Evolutionary conservation across 768 basidiomycete genomes (phyloP), one percentile per base, ranked within the genome.

Genomic region (Boletus coccyginus): DNA sequence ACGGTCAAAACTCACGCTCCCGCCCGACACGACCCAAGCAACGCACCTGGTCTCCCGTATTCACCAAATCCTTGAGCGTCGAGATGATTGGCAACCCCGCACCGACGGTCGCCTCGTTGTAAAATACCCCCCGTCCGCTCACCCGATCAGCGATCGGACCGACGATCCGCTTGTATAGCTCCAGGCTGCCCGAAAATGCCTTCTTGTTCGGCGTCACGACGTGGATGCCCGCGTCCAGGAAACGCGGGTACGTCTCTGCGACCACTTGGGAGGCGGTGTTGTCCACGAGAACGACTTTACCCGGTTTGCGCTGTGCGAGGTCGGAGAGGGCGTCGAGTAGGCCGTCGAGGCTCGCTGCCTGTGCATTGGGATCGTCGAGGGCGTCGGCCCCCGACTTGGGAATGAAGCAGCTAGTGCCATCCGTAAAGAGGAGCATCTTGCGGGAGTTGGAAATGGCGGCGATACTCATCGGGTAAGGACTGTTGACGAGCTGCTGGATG

Each of bases 161-260:
- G 24, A 88, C 58, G 60, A 98, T 94, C 24, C 74, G 70, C 50
- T 88, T 75, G 42, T 89, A 98, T 38, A 97, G 75, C 19, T 61
- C 64, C 31, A 85, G 74, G 19, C 83, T 77, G 0, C 88, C 87
- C 14, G 93, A 95, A 68, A 87, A 93, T 1, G 90, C 97, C 74
- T 98, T 98, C 74, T 99, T 99, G 80, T 98, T 99, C 16, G 97
- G 96, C 1, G 97, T 99, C 45, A 96, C 85, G 63, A 99, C 84
- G 66, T 87, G 82, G 56, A 98, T 81, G 4, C 95, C 94, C 5
- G 81, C 81, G 48, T 76, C 75, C 43, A 98, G 74, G 75, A 94
- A 89, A 38, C 75, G 73, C 0, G 97, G 93, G 72, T 98, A 99
- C 51, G 87, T 65, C 24, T 77, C 76, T 2, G 96, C 95, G 19